Conservation (phyloP, 306 rosid genomes). For the Ammopiptanthus mongolicus region DNA sequence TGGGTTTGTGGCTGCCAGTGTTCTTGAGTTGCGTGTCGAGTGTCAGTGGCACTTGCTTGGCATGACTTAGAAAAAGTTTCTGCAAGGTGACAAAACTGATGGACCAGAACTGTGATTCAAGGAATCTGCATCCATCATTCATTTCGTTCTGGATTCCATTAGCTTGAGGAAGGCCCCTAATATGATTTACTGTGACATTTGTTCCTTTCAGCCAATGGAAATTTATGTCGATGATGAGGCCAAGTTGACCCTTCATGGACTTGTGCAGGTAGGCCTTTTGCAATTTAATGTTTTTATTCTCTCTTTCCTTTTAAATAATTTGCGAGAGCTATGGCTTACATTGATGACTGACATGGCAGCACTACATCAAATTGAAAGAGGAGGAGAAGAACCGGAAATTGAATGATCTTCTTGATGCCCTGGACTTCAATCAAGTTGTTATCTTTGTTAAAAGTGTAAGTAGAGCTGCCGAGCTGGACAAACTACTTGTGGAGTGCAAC, state of each 20-base stretch:
- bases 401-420: slow-evolving; percentile 96
- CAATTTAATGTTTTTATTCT: not conserved
- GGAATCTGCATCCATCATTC: slow-evolving; percentile 79
- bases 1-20: slow-evolving; percentile 33
- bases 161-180: slow-evolving; percentile 87
- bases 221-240: slow-evolving; percentile 99
- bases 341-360: slow-evolving; percentile 45
- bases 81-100: slow-evolving; percentile 61
- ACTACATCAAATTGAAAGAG: slow-evolving; percentile 98
- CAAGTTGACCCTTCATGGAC: slow-evolving; percentile 95
- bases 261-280: slow-evolving; percentile 68
- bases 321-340: slow-evolving; percentile 14
- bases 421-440: slow-evolving; percentile 96
- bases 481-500: slow-evolving; percentile 91
- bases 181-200: slow-evolving; percentile 84
- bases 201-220: slow-evolving; percentile 99
- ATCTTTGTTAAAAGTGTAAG: slow-evolving; percentile 95
- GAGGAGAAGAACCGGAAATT: slow-evolving; percentile 90
- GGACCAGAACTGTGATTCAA: slow-evolving; percentile 64
- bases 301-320: not conserved
- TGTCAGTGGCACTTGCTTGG: slow-evolving; percentile 47
- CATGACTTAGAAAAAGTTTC: slow-evolving; percentile 41
- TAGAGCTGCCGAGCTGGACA: slow-evolving; percentile 98
- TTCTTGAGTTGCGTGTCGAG: slow-evolving; percentile 31
- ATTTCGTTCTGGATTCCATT: slow-evolving; percentile 88